These are phyloP conservation scores for Yarrowia alimentaria DNA, from an alignment of 805 yeast species.

Conservation along the genomic window DNA sequence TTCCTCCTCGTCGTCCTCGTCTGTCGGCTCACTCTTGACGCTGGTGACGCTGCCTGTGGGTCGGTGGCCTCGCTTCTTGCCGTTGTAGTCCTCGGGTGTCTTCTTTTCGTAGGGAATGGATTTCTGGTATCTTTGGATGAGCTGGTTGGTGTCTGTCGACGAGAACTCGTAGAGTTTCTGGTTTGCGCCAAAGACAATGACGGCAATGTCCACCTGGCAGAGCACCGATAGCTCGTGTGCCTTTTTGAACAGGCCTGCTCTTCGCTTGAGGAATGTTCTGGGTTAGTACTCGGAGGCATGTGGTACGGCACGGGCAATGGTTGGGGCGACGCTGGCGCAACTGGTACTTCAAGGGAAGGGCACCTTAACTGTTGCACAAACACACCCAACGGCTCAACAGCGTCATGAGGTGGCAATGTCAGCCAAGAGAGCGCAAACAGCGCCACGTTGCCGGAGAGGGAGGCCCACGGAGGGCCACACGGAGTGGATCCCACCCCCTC, in stretches of 20 bases:
- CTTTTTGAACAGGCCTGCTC: constrained; percentile 83
- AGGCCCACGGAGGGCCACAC: too few species aligned
- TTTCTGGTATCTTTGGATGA: constrained; percentile 36
- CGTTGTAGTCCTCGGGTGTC: constrained; percentile 23
- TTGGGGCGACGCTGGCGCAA: too few species aligned
- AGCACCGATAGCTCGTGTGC: constrained; percentile 84
- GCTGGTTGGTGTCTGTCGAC: constrained; percentile 59
- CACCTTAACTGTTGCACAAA: too few species aligned
- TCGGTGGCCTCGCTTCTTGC: constrained; percentile 10
- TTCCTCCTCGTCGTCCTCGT: constrained; percentile 22
- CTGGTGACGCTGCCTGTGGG: constrained; percentile 19
- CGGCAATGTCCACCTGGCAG: constrained; percentile 91
- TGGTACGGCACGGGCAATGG: too few species aligned
- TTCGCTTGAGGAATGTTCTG: constrained; percentile 83
- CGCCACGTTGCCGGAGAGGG: too few species aligned
- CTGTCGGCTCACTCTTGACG: constrained; percentile 28
- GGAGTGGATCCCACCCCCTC: too few species aligned
- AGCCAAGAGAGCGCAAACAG: too few species aligned
- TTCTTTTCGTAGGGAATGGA: constrained; percentile 26
- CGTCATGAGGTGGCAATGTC: too few species aligned
- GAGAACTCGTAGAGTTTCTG: constrained; percentile 78
- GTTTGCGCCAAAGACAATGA: constrained; percentile 79
- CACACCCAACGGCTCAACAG: too few species aligned
- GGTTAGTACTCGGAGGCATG: too few species aligned
- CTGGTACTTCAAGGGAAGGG: too few species aligned